Percentiles rank a stretch among this genome's conserved stretches.
These are phyloP conservation scores for Pholiota conissans DNA, from an alignment of 768 basidiomycete species.

Conservation along the genomic window DNA sequence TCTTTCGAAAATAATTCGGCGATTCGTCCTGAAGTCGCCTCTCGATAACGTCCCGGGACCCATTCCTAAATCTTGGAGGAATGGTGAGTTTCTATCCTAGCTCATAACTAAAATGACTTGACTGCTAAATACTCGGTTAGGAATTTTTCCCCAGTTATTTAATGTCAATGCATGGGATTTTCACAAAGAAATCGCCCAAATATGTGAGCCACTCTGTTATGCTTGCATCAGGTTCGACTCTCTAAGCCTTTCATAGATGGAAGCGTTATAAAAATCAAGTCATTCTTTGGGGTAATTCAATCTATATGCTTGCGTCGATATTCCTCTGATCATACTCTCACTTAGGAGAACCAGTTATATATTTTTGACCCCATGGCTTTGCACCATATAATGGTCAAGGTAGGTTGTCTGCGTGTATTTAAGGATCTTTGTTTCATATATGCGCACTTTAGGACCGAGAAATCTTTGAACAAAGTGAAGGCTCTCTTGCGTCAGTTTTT, in stretches of 20 bases:
- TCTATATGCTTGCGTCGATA: not conserved
- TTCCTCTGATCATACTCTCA: not conserved
- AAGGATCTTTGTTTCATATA: not conserved
- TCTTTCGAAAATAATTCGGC: not conserved
- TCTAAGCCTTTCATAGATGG: constrained; percentile 22
- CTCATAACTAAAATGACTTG: not conserved
- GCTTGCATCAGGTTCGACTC: not conserved
- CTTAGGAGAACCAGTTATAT: constrained; percentile 33
- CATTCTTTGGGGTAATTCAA: constrained; percentile 31
- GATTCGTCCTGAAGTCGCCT: constrained; percentile 11
- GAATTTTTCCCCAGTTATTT: constrained; percentile 33
- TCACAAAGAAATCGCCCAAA: constrained; percentile 30
- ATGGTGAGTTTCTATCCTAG: constrained; percentile 24
- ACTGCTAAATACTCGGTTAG: constrained; percentile 19
- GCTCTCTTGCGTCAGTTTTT: constrained; percentile 20
- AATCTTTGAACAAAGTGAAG: constrained; percentile 23
- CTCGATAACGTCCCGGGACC: constrained; percentile 43
- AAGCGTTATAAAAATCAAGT: constrained; percentile 30
- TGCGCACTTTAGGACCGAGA: constrained; percentile 24
- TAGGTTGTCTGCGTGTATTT: constrained; percentile 4
- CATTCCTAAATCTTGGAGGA: constrained; percentile 27
- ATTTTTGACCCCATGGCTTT: constrained; percentile 45
- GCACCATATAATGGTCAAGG: constrained; percentile 45
- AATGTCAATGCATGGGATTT: constrained; percentile 33
- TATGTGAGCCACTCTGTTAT: constrained; percentile 23